Evolutionary conservation across 2,329 filamentous ascomycete species (phyloP).

Genomic region (Cytospora chrysosperma): DNA sequence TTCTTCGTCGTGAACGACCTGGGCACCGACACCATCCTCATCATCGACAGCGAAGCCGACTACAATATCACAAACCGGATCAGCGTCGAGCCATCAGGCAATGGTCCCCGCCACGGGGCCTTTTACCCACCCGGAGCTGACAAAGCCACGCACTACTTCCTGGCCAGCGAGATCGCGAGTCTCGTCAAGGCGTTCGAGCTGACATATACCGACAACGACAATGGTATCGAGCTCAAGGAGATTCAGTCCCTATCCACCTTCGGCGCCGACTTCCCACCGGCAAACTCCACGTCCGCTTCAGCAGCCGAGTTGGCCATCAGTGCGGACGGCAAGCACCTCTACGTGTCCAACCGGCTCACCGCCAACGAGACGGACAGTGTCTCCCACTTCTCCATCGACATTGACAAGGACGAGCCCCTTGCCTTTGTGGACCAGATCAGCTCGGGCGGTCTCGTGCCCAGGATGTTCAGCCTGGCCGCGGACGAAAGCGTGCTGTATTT

Average conservation of each 20-base stretch:
- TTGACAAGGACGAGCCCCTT: conserved; percentile 33
- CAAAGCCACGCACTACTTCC: conserved; percentile 44
- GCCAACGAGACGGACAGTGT: conserved; percentile 47
- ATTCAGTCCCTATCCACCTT: conserved; percentile 43
- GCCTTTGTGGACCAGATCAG: conserved; percentile 36
- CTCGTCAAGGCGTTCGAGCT: conserved; percentile 44
- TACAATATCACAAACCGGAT: conserved; percentile 39
- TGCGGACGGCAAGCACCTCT: conserved; percentile 44
- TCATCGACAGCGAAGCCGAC: conserved; percentile 45
- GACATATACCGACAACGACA: conserved; percentile 35
- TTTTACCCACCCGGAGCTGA: conserved; percentile 41
- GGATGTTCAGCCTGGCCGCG: conserved; percentile 46
- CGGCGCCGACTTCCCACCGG: conserved; percentile 35
- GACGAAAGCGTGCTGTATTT: conserved; percentile 41
- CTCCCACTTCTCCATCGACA: conserved; percentile 42
- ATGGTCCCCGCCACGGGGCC: conserved; percentile 51
- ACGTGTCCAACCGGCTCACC: conserved; percentile 51
- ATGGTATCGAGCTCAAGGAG: conserved; percentile 35
- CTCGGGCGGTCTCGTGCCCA: conserved; percentile 40
- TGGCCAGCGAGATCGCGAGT: conserved; percentile 49
- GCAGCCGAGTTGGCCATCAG: conserved; percentile 47
- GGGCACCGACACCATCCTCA: conserved; percentile 46
- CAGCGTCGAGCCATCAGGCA: conserved; percentile 37
- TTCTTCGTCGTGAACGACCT: conserved; percentile 51
- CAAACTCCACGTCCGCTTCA: conserved; percentile 38